Evolutionary conservation across 768 basidiomycete genomes (phyloP), one percentile per base, ranked within the genome.

Genomic region (Suillus bovinus): DNA sequence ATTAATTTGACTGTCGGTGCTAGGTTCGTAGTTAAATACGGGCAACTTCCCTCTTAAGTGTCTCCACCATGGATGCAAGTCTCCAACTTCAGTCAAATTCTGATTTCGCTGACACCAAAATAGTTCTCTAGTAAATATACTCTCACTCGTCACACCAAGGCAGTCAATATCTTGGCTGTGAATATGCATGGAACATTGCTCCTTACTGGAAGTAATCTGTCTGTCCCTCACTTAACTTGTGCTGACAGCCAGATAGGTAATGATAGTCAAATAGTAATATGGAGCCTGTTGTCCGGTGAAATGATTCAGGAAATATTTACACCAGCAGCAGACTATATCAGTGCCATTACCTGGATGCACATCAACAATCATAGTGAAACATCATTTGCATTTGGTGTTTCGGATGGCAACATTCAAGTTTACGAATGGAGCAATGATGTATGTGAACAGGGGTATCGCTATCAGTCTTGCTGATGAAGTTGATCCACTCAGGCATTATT

Each of bases 121-220:
- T 46, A 57, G 55, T 57, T 57, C 24, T 57, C 55, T 57, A 36
- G 3, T 20, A 57, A 57, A 41, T 57, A 24, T 29, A 38, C 34
- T 29, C 55, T 57, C 36, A 24, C 55, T 38, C n/a, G n/a, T 9
- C 55, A 57, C 41, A 57, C 55, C 3, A 38, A 57, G n/a, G 55
- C 36, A 8, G 41, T 39, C 55, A 57, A 38, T 41, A 5, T 46
- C 1, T 46, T 46, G 44, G 44, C 44, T 46, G n/a, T 46, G 44
- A 46, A 5, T 46, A 9, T 27, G 22, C 20, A 57, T 14, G 55
- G 55, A 24, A 9, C 55, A 36, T 38, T 57, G 11, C 41, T 57
- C 36, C 36, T 57, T n/a, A 57, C 36, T 24, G 55, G 55, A 57
- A 36, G 55, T 57, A 39, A 57, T 46, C n/a, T 22, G 9, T 5